Base-by-base conservation (phyloP, 768 basidiomycete species). In the Hygrocybe punicea region DNA sequence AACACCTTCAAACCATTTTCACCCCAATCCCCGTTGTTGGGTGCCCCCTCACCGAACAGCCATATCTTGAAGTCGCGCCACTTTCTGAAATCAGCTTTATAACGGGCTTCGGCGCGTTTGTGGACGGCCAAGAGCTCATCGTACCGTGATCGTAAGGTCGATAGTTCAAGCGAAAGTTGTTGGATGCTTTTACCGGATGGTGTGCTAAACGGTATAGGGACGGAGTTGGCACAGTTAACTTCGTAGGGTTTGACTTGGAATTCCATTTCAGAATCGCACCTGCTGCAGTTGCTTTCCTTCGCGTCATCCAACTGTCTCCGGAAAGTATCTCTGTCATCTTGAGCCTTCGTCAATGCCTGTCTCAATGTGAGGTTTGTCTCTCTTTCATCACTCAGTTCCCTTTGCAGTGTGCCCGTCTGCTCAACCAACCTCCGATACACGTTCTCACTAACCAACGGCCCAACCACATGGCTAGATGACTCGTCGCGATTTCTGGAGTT, bases 81-180 rank as follows among this genome's bases (percentile, higher is more conserved):
- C 56, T 75, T 79, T 65, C 77, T 77, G 68, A 78, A 84, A 64
- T 87, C 81, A 17, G 59, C 57, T 58, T 79, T 76, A 67, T 82
- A 83, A 17, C 76, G 77, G 19, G 67, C 71, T 10, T 75, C 75
- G 11, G 78, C 78, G 1, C 79, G 75, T 51, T 76, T 73, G 53
- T 78, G 78, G 25, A 74, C 70, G 37, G 71, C 69, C 5, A 69
- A 58, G 1, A 87, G 70, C 1, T 71, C 72, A 39, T 83, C 79
- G 55, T 81, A 83, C 11, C 74, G 74, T 34, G 52, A 62, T 54
- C 76, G 62, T 2, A 83, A 67, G 8, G 72, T 62, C 1, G 67
- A 60, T 6, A 78, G 62, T 59, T 78, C 73, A 14, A 46, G 24
- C 19, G 21, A 14, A 10, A 57, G 55, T 44, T 54, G 45, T 19